Evolutionary conservation across 164 flowering plant species (phyloP), one percentile per base, ranked within the genome.

Genomic region (Cinnamomum micranthum): DNA sequence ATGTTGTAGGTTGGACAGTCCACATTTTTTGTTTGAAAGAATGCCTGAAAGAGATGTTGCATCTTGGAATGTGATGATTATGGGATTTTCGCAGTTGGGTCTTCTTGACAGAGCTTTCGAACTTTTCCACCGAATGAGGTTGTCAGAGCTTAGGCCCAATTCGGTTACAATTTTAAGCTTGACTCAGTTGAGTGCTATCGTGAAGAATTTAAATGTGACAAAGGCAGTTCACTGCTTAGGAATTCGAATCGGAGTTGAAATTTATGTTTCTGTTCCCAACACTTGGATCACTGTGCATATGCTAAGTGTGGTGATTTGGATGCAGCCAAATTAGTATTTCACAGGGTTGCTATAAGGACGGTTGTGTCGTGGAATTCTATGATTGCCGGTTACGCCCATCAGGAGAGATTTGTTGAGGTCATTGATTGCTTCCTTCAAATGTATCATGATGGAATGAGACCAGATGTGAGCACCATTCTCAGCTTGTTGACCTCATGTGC

Each of bases 361-460:
- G 82, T 84, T 6, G 81, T 91, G 24, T 88, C 91, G 2, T 91
- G 95, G 95, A 91, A 89, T 81, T 81, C 88, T 10, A 47, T 87
- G 81, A 83, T 91, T 47, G 80, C 83, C 25, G 93, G 84, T 22
- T 87, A 47, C 73, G 80, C 86, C 10, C 60, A 73, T 52, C 63
- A 23, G 51, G 83, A 68, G 31, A 76, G 75, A 22, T 70, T 52
- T 68, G 2, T 22, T 31, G 82, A 79, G 68, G 83, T 83, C 7
- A 17, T 88, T 24, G 22, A 31, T 23, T 63, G 76, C 14, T 91
- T 84, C 71, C 52, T 28, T 41, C 5, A 28, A 33, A 84, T 88
- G 93, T 60, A 85, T 64, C 2, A 12, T 60, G 80, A 71, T 69
- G 89, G 83, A 22, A 71, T 68, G 76, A 77, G 73, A 73, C 90